Conservation (phyloP, 768 basidiomycete species). For the Mycena chlorophos region DNA sequence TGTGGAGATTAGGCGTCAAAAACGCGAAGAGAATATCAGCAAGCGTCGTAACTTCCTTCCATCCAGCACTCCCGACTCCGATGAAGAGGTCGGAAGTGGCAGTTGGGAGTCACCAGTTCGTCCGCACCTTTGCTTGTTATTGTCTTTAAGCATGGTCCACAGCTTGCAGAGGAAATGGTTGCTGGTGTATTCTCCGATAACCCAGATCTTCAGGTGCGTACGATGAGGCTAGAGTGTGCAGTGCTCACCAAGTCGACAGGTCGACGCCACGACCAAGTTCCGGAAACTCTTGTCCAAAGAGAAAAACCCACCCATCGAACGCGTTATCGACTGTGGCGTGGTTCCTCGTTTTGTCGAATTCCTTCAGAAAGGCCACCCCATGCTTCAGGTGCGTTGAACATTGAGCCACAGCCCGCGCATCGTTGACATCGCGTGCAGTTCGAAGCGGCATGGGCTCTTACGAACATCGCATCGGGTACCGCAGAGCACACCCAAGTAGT, state of each 20-base stretch:
- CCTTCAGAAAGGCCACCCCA: conserved; percentile 72
- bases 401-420: not conserved
- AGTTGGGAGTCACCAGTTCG: conserved; percentile 79
- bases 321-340: conserved; percentile 96
- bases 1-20: conserved; percentile 97
- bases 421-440: conserved; percentile 52
- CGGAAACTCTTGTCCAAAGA: conserved; percentile 98
- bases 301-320: conserved; percentile 98
- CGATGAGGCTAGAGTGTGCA: no score
- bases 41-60: conserved; percentile 95
- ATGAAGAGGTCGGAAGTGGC: conserved; percentile 78
- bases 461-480: conserved; percentile 97
- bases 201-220: no score
- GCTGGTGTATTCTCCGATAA: conserved; percentile 90
- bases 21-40: conserved; percentile 97
- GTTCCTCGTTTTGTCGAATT: conserved; percentile 98
- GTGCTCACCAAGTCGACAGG: no score
- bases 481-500: conserved; percentile 98
- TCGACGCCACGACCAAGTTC: conserved; percentile 98
- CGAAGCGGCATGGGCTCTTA: conserved; percentile 97
- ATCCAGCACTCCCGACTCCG: conserved; percentile 74
- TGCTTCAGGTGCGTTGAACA: conserved; percentile 66
- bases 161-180: conserved; percentile 93
- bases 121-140: conserved; percentile 23
- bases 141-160: conserved; percentile 17